A percentile compares a stretch with the other conserved stretches of the same genome.
phyloP scores from a whole-genome alignment of 192 early-diverging fungal genomes.

The Entomortierella chlamydospora region DNA sequence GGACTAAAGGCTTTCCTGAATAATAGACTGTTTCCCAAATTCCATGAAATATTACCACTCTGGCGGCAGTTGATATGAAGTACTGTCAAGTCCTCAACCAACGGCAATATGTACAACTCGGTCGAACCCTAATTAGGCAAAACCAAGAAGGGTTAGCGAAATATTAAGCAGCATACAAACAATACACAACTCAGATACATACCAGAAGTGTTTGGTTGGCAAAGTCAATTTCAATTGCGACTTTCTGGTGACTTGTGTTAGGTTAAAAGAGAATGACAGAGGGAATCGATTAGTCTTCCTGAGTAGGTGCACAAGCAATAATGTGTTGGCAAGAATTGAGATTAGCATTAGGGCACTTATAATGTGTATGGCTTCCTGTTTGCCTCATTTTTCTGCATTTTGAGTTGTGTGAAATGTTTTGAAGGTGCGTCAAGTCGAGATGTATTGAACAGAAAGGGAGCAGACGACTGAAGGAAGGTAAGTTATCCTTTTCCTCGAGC shows the following conservation, averaged over 20 bases:
- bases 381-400: constrained; percentile 40
- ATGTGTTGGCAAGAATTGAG: not conserved
- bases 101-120: constrained; percentile 60
- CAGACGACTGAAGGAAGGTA: not conserved
- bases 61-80: constrained; percentile 62
- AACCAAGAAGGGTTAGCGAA: constrained; percentile 1
- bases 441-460: not conserved
- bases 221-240: constrained; percentile 64
- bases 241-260: constrained; percentile 65
- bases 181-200: not conserved
- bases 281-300: constrained; percentile 8
- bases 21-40: not conserved
- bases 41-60: constrained; percentile 43
- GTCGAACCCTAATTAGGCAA: constrained; percentile 55
- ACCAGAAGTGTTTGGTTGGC: constrained; percentile 58
- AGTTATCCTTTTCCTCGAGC: not conserved
- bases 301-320: not conserved
- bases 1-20: not conserved
- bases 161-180: not conserved
- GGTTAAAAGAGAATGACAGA: constrained; percentile 9
- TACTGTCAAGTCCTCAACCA: constrained; percentile 46
- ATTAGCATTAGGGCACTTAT: constrained; percentile 28
- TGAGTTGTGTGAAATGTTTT: not conserved
- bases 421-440: not conserved
- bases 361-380: constrained; percentile 45